These are phyloP conservation scores for Suillus bovinus DNA, from an alignment of 768 basidiomycete genomes.

Conservation along the genomic window DNA sequence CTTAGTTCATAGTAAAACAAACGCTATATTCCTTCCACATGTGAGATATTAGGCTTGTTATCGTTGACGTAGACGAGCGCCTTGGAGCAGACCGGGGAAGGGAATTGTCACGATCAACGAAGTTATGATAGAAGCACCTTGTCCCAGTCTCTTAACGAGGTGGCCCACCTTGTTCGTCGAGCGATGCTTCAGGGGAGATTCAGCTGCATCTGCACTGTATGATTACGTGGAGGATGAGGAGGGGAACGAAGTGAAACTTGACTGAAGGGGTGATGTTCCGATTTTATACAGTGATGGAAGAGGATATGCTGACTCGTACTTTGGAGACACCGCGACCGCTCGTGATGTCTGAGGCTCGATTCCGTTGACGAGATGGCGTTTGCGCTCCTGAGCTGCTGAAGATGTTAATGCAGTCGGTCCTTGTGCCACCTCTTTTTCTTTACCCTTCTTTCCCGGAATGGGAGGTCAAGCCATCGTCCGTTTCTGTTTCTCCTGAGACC, in stretches of 20 bases:
- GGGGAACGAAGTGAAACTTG: constrained; percentile 1
- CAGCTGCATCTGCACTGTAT: neutral
- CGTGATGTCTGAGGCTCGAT: neutral
- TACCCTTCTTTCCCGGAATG: neutral
- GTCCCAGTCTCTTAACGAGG: neutral
- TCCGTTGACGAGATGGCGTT: neutral
- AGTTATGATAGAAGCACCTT: too few relatives aligned
- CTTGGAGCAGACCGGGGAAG: neutral
- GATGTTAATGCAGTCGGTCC: neutral
- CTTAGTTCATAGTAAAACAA: too few relatives aligned
- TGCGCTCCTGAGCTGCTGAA: neutral
- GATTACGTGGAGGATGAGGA: neutral
- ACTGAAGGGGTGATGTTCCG: constrained; percentile 13
- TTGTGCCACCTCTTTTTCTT: neutral
- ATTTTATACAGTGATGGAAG: neutral
- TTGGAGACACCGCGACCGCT: neutral
- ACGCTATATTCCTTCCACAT: neutral
- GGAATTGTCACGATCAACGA: too few relatives aligned
- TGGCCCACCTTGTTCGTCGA: neutral
- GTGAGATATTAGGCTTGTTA: neutral
- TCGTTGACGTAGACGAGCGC: neutral
- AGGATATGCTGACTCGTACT: neutral
- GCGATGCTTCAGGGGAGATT: constrained; percentile 7
- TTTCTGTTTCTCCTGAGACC: neutral
- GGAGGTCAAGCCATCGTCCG: neutral